Conservation (phyloP, 2,329 filamentous ascomycete genomes). For the Fusarium stilboides region DNA sequence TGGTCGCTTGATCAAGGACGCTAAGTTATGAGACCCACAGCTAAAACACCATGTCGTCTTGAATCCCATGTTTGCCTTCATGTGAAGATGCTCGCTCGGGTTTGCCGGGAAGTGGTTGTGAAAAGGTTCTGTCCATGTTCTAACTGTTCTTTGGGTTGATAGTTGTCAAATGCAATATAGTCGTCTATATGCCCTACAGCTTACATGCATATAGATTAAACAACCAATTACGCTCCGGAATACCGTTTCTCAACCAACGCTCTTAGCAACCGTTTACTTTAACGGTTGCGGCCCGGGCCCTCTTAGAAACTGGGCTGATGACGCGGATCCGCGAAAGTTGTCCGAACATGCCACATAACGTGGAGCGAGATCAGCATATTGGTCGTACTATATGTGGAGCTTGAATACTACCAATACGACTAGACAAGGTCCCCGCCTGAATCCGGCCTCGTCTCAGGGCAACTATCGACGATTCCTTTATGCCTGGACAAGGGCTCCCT, state of each 20-base stretch:
- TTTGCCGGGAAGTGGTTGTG: too few species aligned
- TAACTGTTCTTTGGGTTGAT: too few species aligned
- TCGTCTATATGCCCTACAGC: not conserved
- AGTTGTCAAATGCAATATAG: fast-evolving
- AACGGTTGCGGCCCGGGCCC: too few species aligned
- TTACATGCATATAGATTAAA: not conserved
- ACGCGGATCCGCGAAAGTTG: not conserved
- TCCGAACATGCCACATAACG: not conserved
- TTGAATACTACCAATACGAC: not conserved
- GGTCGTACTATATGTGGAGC: not conserved
- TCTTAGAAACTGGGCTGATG: not conserved
- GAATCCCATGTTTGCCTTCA: not conserved
- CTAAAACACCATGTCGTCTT: not conserved
- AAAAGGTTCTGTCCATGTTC: too few species aligned
- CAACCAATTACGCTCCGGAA: not conserved
- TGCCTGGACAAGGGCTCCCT: not conserved
- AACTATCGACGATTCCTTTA: too few species aligned
- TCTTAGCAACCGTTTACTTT: not conserved
- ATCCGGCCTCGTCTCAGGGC: not conserved
- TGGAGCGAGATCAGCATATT: not conserved
- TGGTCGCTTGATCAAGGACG: too few species aligned
- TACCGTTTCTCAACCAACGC: not conserved
- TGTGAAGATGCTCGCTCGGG: not conserved
- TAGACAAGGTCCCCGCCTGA: not conserved
- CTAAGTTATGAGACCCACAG: not conserved